Base-by-base conservation (phyloP, 305 asterid genomes). In the Andrographis paniculata region DNA sequence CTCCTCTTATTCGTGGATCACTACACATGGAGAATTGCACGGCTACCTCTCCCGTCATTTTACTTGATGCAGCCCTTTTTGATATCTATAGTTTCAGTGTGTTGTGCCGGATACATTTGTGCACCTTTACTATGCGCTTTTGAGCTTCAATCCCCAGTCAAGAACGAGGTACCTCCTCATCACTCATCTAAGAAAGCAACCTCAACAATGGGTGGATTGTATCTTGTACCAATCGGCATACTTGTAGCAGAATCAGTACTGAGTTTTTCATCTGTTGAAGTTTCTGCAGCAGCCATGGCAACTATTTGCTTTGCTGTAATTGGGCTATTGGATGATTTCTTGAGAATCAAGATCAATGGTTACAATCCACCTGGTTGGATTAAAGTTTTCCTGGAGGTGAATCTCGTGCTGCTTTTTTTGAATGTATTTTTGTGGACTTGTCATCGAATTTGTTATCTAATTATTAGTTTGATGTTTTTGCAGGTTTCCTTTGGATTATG, bases 151-250 rank as follows among this genome's bases (percentile, higher is more conserved):
- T 69, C 93, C 39, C 45, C 67, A 45, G 64, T 66, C 53, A 74
- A 73, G 74, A 78, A 69, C 44, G 64, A 64, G 50, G 69, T 67
- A 19, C 78, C 89, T 33, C 30, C 40, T 46, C 73, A 45, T 45
- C 81, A 74, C 61, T 53, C 75, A 61, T 53, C 74, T 59, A 89
- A 85, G 74, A 82, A 68, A 60, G 78, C 84, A 54, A 85, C 86
- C 53, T 93, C 91, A 31, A 74, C 93, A 1, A 79, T 84, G 93
- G 95, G 93, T 9, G 95, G 98, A 33, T 31, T 85, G 59, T 85
- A 79, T 72, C 80, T 89, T 58, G 57, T 89, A 50, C 93, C 98
- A 5, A 69, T 78, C 53, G 98, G 94, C 39, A 55, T 86, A 61
- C 62, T 85, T 52, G 93, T 89, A 65, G 87, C 97, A 17, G 79